Base-by-base conservation (phyloP, 148 eudicot genomes). In the Beta vulgaris region DNA sequence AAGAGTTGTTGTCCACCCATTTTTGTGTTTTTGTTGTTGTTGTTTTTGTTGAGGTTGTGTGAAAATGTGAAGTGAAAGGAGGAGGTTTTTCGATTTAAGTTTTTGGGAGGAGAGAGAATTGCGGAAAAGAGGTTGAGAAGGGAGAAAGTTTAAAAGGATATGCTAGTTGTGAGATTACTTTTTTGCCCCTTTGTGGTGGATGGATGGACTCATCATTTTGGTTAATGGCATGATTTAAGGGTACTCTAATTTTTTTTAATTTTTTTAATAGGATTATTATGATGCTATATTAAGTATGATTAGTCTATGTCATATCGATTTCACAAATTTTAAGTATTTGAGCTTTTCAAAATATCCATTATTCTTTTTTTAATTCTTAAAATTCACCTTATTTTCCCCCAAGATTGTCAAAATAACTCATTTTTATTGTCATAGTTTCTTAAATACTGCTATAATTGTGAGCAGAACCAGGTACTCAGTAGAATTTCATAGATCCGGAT, bases 1-100 rank as follows among this genome's bases (percentile, higher is more conserved):
- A 32, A 76, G 63, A 81, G 37, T 43, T 34, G 18, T 71, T 75
- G 59, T 42, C 71, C 48, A 61, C 81, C 84, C 88, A 84, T 84
- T 55, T 66, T 70, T 66, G 2, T 66, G 26, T 35, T 44, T 36
- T 66, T 39, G 57, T 43, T 75, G 44, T 48, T n/a, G 13, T 48
- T 25, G 39, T 62, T 61, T 49, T 61, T 61, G 31, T 61, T 60
- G 3, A 1, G 7, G 25, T 7, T 57, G 0, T 57, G 25, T 23
- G 2, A 7, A 8, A 23, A 1, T 23, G 10, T 6, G 61, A 21
- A 1, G 25, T 23, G 18, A 19, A n/a, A n/a, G n/a, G n/a, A n/a
- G n/a, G n/a, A 9, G 13, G 13, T 23, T 57, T 23, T n/a, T 54
- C 7, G 6, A 14, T 54, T n/a, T n/a, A 16, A 23, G 60, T 55